Conservation (phyloP, 2,329 filamentous ascomycete genomes). For the Calonectria fujianensis region DNA sequence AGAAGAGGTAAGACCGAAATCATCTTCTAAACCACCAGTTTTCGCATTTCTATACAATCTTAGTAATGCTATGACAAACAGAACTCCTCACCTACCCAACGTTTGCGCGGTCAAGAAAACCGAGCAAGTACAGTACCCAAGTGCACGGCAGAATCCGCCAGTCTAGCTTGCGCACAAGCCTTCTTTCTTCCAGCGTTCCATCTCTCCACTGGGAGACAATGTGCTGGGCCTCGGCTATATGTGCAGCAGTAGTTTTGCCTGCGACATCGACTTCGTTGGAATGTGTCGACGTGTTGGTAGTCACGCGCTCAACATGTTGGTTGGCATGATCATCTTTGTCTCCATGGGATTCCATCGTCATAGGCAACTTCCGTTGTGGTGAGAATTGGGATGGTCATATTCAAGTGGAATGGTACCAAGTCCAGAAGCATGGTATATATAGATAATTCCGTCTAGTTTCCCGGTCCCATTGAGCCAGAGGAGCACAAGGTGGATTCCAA, state of each 20-base stretch:
- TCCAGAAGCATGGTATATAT: background rate
- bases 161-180: conserved; percentile 14
- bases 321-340: conserved; percentile 2
- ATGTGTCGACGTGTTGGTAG: background rate
- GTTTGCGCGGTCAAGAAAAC: conserved; percentile 9
- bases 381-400: no score
- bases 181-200: background rate
- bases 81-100: background rate
- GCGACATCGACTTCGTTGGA: background rate
- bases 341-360: background rate
- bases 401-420: background rate
- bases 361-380: no score
- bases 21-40: conserved; percentile 7
- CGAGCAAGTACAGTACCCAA: background rate
- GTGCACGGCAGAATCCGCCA: conserved; percentile 13
- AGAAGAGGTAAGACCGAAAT: conserved; percentile 8
- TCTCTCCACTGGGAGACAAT: conserved; percentile 12
- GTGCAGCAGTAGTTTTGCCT: background rate
- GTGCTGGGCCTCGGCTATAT: background rate
- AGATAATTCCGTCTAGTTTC: background rate
- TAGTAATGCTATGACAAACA: background rate
- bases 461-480: background rate
- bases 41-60: background rate
- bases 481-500: background rate
- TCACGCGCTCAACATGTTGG: conserved; percentile 14